Base-by-base conservation (phyloP, 768 basidiomycete species). In the Tylopilus vinaceipallidus region DNA sequence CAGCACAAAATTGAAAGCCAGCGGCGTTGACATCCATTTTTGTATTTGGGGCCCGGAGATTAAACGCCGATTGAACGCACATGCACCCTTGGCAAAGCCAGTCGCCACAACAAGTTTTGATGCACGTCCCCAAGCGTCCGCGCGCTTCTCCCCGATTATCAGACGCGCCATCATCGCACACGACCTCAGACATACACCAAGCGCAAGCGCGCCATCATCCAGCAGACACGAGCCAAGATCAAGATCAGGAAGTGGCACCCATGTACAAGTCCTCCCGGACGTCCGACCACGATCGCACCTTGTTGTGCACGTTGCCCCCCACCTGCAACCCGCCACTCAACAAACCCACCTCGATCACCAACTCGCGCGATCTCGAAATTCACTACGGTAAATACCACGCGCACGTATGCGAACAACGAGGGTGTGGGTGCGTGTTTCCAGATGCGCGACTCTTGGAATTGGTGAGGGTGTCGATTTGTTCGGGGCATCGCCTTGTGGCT, bases 371-470 rank as follows among this genome's bases (percentile, higher is more conserved):
- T 53, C 77, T 93, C 8, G 91, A 94, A 60, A 67, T 78, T 36
- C 92, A 94, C 69, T 93, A 94, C 62, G 86, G 86, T 29, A 86
- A 76, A 16, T 89, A 85, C 62, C 89, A 91, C 62, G 86, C 89
- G 0, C 88, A 91, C 64, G 86, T 93, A 2, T 91, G 91, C 58
- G 86, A 83, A 58, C 73, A 79, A 49, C 63, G 65, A 10, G 77
- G 77, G 3, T 95, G 92, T 68, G 77, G 79, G 17, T 84, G 82
- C 65, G 88, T 94, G 11, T 95, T 95, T 67, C 91, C 93, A 13
- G 91, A 94, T 61, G 82, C 81, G 44, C 73, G 84, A 42, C 66
- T 94, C 24, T 65, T 95, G 41, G 84, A 88, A 58, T 61, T 95
- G 72, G 92, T 94, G 67, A 73, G 91, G 42, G 46, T 10, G 33